These are phyloP conservation scores for Mycena rosella DNA, from an alignment of 768 basidiomycete genomes.

Conservation along the genomic window DNA sequence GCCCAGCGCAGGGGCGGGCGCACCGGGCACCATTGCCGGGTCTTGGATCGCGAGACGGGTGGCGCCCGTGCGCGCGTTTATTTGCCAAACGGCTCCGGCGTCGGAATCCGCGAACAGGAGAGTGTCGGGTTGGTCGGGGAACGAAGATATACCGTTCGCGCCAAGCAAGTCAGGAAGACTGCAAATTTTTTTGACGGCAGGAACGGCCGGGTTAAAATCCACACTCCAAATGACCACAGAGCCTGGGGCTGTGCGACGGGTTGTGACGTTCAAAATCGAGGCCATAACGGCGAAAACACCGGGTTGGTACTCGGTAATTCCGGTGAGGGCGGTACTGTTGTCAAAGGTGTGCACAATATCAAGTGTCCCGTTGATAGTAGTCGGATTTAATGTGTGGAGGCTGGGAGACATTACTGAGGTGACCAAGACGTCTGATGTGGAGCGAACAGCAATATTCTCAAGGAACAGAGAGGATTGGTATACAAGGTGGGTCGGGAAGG, in stretches of 20 bases:
- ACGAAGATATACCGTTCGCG: not conserved
- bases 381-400: constrained; percentile 18
- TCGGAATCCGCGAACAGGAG: constrained; percentile 21
- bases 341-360: constrained; percentile 8
- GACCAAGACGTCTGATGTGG: constrained; percentile 8
- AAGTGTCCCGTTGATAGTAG: constrained; percentile 12
- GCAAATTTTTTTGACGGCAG: not conserved
- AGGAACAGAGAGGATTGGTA: constrained; percentile 8
- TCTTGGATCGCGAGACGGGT: constrained; percentile 10
- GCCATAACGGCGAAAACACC: constrained; percentile 21
- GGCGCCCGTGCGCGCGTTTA: constrained; percentile 1
- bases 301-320: constrained; percentile 20
- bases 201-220: constrained; percentile 3
- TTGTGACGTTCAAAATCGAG: not conserved
- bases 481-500: constrained; percentile 3
- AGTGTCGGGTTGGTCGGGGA: constrained; percentile 1
- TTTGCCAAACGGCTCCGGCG: constrained; percentile 24
- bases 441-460: constrained; percentile 31
- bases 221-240: constrained; percentile 23
- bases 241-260: not conserved
- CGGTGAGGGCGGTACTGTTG: constrained; percentile 18
- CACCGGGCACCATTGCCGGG: not conserved
- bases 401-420: constrained; percentile 23
- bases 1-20: constrained; percentile 16
- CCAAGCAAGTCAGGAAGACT: not conserved